Percentiles rank a stretch among this genome's conserved stretches.
phyloP scores from a whole-genome alignment of 1,284 basidiomycete species.

The Amylostereum areolatum region DNA sequence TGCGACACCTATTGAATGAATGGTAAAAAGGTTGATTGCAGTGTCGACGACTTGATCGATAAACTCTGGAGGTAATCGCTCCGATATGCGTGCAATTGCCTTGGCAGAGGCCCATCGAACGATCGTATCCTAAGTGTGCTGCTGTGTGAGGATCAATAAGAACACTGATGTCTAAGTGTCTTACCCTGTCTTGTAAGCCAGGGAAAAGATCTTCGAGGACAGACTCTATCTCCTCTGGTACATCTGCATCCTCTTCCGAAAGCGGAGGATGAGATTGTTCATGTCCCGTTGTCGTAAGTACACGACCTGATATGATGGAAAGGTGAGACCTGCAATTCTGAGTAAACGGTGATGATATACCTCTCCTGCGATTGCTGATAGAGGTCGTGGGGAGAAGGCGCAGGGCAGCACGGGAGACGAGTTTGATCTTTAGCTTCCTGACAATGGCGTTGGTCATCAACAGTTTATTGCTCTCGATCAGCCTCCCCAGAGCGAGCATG shows the following conservation, averaged over 20 bases:
- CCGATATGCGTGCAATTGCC: conserved; percentile 82
- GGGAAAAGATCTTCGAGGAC: conserved; percentile 74
- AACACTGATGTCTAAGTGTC: conserved; percentile 8
- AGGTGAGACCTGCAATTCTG: not conserved
- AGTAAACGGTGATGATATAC: conserved; percentile 19
- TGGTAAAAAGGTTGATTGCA: conserved; percentile 62
- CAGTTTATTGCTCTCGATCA: conserved; percentile 31
- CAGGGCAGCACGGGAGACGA: conserved; percentile 57
- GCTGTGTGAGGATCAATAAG: not conserved
- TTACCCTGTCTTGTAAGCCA: conserved; percentile 78
- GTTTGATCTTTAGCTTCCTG: conserved; percentile 62
- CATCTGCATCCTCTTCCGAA: conserved; percentile 51
- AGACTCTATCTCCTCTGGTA: conserved; percentile 77
- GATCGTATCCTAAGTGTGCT: conserved; percentile 70
- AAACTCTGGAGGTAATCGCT: conserved; percentile 74
- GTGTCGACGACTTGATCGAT: conserved; percentile 78
- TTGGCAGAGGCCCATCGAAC: conserved; percentile 96
- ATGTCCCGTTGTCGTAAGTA: not conserved
- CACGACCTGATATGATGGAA: not conserved
- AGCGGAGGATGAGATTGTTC: not conserved
- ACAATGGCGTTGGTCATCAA: conserved; percentile 55
- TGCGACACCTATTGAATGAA: conserved; percentile 57
- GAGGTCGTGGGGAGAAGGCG: conserved; percentile 51
- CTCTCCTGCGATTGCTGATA: conserved; percentile 32
- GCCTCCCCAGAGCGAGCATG: conserved; percentile 38